phyloP scores from a whole-genome alignment of 2,329 filamentous ascomycete species.

The Fusarium sororula region DNA sequence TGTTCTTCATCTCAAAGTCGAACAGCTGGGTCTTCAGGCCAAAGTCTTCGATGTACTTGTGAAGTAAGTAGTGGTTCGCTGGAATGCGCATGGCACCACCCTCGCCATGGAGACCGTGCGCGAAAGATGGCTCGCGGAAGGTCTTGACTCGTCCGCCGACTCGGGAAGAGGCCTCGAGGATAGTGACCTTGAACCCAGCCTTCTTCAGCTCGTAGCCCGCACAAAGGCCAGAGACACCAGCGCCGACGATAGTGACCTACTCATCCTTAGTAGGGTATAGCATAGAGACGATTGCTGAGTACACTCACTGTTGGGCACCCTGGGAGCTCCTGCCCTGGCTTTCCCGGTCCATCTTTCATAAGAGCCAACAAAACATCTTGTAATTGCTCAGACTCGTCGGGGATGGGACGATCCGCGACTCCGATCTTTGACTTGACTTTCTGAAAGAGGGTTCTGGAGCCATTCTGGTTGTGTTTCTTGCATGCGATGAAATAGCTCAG shows the following conservation, averaged over 20 bases:
- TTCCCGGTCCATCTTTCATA: not conserved
- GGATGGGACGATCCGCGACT: not conserved
- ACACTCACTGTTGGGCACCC: not conserved
- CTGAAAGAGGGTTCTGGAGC: not conserved
- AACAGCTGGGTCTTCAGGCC: not conserved
- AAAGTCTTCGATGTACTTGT: not conserved
- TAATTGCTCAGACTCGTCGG: not conserved
- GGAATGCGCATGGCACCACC: not conserved
- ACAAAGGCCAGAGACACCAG: not conserved
- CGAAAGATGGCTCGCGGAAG: not conserved
- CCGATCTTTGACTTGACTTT: not conserved
- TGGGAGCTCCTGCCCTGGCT: not conserved
- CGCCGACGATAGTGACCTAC: not conserved
- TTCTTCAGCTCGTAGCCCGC: not conserved
- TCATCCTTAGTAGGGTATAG: accelerated
- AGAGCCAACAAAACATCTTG: not conserved
- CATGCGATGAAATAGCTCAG: not conserved
- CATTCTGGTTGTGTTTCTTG: not conserved
- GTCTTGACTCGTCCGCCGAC: not conserved
- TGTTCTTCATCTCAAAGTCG: conserved; percentile 1
- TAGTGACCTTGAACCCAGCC: not conserved
- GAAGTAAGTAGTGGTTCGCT: not conserved
- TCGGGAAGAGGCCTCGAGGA: not conserved
- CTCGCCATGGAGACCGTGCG: not conserved
- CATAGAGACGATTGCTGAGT: accelerated